A percentile compares a stretch with the other conserved stretches of the same genome.
Evolutionary conservation across 148 eudicot genomes (phyloP).

Genomic region (Camellia sinensis): DNA sequence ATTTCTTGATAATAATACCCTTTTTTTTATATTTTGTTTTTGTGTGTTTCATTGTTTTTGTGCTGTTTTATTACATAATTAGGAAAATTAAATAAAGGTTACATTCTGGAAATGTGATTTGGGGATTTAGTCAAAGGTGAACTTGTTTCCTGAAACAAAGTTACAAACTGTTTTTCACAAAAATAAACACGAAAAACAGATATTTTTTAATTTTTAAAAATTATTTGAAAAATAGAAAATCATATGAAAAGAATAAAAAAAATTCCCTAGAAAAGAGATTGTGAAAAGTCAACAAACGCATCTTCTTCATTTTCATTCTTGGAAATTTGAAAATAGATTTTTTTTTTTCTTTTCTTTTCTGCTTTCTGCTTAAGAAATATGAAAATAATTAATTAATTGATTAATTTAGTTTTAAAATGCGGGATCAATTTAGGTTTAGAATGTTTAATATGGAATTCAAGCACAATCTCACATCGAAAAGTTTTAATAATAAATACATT

Average conservation of each 20-base stretch:
- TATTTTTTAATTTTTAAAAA: too few species aligned
- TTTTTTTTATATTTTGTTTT: not conserved
- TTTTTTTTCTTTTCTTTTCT: too few species aligned
- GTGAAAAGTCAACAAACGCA: too few species aligned
- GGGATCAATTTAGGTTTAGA: not conserved
- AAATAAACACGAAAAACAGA: too few species aligned
- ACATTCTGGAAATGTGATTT: not conserved
- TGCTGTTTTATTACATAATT: not conserved
- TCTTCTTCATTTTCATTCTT: too few species aligned
- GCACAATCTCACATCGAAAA: not conserved
- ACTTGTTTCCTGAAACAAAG: too few species aligned
- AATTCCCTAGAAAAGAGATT: too few species aligned
- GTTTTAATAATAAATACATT: slow-evolving; percentile 4
- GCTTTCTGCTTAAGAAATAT: not conserved
- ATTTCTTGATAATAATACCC: not conserved
- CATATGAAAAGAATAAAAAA: too few species aligned
- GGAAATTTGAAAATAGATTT: too few species aligned
- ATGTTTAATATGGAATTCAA: not conserved
- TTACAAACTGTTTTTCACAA: too few species aligned
- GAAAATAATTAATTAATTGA: not conserved
- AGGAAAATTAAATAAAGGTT: not conserved
- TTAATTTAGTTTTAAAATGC: not conserved
- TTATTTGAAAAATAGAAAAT: too few species aligned
- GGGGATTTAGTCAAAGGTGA: not conserved
- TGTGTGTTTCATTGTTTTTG: not conserved